These are phyloP conservation scores for Penicillium sp. DNA, from an alignment of 2,329 filamentous ascomycete genomes.

Conservation along the genomic window DNA sequence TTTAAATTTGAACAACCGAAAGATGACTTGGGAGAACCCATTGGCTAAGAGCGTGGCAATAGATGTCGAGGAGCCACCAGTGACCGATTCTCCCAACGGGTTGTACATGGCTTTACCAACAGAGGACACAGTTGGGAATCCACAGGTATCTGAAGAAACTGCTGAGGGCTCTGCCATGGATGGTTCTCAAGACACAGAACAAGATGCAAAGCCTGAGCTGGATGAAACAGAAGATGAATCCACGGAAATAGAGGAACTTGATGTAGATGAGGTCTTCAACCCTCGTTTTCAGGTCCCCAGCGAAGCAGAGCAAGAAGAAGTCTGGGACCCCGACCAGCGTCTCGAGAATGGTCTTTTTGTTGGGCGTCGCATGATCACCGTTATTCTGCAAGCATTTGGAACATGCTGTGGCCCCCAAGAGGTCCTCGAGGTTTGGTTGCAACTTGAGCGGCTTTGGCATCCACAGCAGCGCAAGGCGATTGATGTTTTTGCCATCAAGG, in stretches of 20 bases:
- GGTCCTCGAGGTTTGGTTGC: constrained; percentile 39
- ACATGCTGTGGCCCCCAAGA: constrained; percentile 37
- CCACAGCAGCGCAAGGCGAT: constrained; percentile 34
- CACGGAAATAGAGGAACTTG: constrained; percentile 1
- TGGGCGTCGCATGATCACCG: constrained; percentile 40
- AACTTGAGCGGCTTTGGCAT: constrained; percentile 43
- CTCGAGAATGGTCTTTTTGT: constrained; percentile 43
- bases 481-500: constrained; percentile 38
- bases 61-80: constrained; percentile 7
- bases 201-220: not conserved
- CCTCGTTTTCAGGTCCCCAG: not conserved
- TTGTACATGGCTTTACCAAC: constrained; percentile 30
- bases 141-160: not conserved
- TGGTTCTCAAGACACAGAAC: not conserved
- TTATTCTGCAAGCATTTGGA: constrained; percentile 42
- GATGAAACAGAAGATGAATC: constrained; percentile 10
- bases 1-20: constrained; percentile 12
- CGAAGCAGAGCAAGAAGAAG: constrained; percentile 1
- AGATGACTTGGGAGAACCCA: constrained; percentile 33
- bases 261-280: constrained; percentile 9
- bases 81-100: constrained; percentile 12
- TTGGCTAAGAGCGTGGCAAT: constrained; percentile 15
- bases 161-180: not conserved
- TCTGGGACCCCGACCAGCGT: constrained; percentile 26
- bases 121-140: not conserved